Conservation (phyloP, 805 yeast species). For the Komagataella mondaviorum region DNA sequence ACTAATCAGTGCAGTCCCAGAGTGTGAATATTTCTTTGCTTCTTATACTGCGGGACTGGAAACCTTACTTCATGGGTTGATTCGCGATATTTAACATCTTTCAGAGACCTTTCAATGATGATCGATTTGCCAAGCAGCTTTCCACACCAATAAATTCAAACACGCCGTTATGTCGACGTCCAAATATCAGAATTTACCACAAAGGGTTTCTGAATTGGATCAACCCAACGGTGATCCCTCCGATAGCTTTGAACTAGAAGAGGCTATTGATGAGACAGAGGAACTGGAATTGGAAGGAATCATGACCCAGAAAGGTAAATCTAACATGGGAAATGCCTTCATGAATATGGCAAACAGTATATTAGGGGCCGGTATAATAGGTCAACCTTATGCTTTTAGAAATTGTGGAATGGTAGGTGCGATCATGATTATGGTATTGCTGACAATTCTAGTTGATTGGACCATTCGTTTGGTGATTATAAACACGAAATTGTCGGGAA, state of each 20-base stretch:
- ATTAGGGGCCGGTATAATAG: slow-evolving; percentile 91
- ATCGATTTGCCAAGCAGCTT: background rate
- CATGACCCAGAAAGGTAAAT: slow-evolving; percentile 18
- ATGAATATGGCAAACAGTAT: slow-evolving; percentile 96
- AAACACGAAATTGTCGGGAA: slow-evolving; percentile 68
- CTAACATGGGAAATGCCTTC: slow-evolving; percentile 73
- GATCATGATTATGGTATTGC: slow-evolving; percentile 36
- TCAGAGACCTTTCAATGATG: background rate
- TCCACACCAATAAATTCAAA: background rate
- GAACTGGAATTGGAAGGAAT: background rate
- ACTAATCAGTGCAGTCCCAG: background rate
- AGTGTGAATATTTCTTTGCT: background rate
- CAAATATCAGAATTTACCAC: background rate
- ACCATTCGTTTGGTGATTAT: slow-evolving; percentile 67
- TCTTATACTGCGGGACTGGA: background rate
- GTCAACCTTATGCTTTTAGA: slow-evolving; percentile 80
- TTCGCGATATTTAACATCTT: background rate
- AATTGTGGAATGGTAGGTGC: slow-evolving; percentile 77
- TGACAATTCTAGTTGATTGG: slow-evolving; percentile 79
- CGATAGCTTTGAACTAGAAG: background rate
- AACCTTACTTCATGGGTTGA: background rate
- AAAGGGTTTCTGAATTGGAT: background rate
- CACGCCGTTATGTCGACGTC: background rate
- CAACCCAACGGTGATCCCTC: background rate
- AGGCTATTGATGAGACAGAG: background rate